Percentiles rank a stretch among this genome's conserved stretches.
These are phyloP conservation scores for Aspergillus fischeri DNA, from an alignment of 2,329 filamentous ascomycete genomes.

Conservation along the genomic window DNA sequence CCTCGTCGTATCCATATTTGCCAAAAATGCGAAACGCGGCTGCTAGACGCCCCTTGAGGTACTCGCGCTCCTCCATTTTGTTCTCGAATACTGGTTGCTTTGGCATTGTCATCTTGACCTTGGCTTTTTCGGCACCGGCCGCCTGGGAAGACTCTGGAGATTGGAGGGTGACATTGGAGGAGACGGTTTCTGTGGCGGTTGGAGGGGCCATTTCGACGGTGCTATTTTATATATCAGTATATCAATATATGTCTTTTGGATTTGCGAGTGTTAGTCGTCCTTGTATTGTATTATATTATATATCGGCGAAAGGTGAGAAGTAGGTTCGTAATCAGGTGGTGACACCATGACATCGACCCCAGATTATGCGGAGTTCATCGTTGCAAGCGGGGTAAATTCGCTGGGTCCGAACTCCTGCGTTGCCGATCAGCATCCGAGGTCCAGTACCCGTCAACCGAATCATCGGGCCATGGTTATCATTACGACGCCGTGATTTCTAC, in stretches of 20 bases:
- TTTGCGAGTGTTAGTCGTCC: no score
- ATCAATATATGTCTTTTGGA: background rate
- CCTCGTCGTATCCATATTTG: slow-evolving; percentile 54
- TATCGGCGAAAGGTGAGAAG: background rate
- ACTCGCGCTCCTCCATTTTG: slow-evolving; percentile 47
- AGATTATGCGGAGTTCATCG: background rate
- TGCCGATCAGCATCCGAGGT: background rate
- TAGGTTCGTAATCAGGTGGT: background rate
- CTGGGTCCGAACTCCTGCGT: background rate
- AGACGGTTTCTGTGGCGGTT: slow-evolving; percentile 22
- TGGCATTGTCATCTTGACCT: slow-evolving; percentile 31
- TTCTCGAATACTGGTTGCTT: slow-evolving; percentile 37
- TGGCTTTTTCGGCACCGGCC: slow-evolving; percentile 21
- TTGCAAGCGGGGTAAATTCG: background rate
- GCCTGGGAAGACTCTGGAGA: slow-evolving; percentile 21
- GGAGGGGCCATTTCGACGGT: slow-evolving; percentile 24
- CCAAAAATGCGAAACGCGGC: slow-evolving; percentile 57
- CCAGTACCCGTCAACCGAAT: no score
- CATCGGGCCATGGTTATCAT: background rate
- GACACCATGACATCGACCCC: background rate
- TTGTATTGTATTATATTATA: background rate
- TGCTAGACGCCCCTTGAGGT: slow-evolving; percentile 53
- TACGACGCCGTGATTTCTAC: background rate
- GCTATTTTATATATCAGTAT: background rate
- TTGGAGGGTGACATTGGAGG: slow-evolving; percentile 11